Base-by-base conservation (phyloP, 2,329 filamentous ascomycete genomes). In the Fusarium pilosicola region DNA sequence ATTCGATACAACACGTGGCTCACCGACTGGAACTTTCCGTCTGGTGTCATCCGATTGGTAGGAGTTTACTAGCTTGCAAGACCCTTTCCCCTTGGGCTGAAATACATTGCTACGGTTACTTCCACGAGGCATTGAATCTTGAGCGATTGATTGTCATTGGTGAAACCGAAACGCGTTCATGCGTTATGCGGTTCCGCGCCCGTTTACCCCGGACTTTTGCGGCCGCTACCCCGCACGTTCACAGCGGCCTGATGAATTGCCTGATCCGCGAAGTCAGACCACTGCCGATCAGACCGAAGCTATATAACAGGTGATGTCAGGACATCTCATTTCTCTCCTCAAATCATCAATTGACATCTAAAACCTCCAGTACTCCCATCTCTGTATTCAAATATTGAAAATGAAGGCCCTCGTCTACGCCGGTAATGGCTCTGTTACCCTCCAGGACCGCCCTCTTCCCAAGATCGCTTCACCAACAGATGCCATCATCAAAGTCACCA, bases 391-490 rank as follows among this genome's bases (percentile, higher is more conserved):
- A 18, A 7, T 13, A 22, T n/a, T 2, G 0, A 55, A 18, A 11
- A 87, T 87, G 85, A 86, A 86, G 70, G 85, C 85, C 10, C 82
- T 88, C 49, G 80, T 87, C 12, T 87, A 86, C 71, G 79, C 76
- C 10, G 79, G 79, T 41, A 71, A 73, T 14, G 76, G 78, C 32
- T 75, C 75, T 17, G 78, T 85, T 15, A 78, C 80, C 28, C 72
- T 87, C 6, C 78, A 84, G 65, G 83, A 87, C 3, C 81, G 80
- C 2, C 83, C 85, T 1, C 78, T 81, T 14, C 87, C 86, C 7
- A 76, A 73, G 24, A 73, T 88, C n/a, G 64, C 77, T 24, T 71
- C 76, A 3, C 80, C 85, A 6, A 85, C 83, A 4, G 87, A 89
- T 66, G 86, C 86, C 22, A 81, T 89, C 32, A 79, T 89, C 55